Evolutionary conservation across 768 basidiomycete species (phyloP).

Genomic region (Paxillus rubicundulus): DNA sequence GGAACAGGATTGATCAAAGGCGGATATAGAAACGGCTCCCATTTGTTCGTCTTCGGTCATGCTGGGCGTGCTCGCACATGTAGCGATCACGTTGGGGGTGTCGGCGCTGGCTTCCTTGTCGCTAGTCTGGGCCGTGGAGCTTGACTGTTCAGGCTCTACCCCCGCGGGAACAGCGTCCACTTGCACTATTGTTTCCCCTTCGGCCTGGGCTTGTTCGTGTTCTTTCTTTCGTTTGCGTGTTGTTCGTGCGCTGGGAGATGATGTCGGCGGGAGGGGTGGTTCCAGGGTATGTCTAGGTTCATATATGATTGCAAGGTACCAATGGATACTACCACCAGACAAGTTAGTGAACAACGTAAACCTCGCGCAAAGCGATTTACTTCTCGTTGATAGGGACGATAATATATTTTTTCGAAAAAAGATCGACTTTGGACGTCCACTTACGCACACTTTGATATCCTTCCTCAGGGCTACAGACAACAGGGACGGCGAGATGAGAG

Average conservation of each 20-base stretch:
- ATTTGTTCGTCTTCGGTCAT: constrained; percentile 13
- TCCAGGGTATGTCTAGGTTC: constrained; percentile 65
- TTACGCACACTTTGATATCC: constrained; percentile 86
- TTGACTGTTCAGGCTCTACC: constrained; percentile 1
- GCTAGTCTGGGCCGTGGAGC: neutral
- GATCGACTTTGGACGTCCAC: constrained; percentile 87
- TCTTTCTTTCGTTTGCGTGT: constrained; percentile 25
- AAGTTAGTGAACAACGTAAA: constrained; percentile 4
- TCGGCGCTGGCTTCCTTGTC: constrained; percentile 15
- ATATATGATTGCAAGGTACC: constrained; percentile 95
- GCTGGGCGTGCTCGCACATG: constrained; percentile 23
- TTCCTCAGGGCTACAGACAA: constrained; percentile 43
- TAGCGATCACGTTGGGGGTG: constrained; percentile 13
- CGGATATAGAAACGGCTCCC: constrained; percentile 4
- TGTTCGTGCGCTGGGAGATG: constrained; percentile 6
- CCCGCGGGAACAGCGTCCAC: neutral
- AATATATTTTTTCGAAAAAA: constrained; percentile 90
- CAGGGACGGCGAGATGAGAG: constrained; percentile 13
- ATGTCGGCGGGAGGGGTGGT: constrained; percentile 40
- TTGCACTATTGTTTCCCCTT: constrained; percentile 1
- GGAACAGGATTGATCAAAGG: constrained; percentile 18
- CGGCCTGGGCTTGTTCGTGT: constrained; percentile 4
- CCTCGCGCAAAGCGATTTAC: constrained; percentile 43
- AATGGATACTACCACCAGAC: constrained; percentile 66
- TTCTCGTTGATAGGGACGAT: constrained; percentile 97